These are phyloP conservation scores for Aspergillus cristatus DNA, from an alignment of 495 filamentous ascomycete genomes.

Conservation along the genomic window DNA sequence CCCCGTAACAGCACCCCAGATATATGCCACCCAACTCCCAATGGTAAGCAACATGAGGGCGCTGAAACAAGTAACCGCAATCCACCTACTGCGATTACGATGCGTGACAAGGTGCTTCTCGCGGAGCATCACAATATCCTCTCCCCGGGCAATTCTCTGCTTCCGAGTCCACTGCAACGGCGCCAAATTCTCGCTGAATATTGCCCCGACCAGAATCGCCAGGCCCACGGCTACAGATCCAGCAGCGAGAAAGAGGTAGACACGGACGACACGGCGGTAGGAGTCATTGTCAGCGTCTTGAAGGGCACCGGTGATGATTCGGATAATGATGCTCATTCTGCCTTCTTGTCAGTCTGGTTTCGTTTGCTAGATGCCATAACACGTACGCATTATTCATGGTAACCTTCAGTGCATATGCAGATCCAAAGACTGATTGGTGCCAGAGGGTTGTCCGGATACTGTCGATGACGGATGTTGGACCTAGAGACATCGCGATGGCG, in stretches of 20 bases:
- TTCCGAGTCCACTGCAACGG: constrained; percentile 35
- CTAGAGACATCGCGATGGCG: constrained; percentile 29
- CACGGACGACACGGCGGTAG: constrained; percentile 29
- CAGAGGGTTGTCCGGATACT: constrained; percentile 34
- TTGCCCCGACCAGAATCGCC: constrained; percentile 18
- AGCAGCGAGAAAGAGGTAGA: constrained; percentile 30
- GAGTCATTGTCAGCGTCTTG: constrained; percentile 34
- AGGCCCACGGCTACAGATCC: constrained; percentile 21
- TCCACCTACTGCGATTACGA: constrained; percentile 10
- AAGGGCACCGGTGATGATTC: constrained; percentile 33
- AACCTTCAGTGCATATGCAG: constrained; percentile 34
- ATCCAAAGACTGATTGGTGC: constrained; percentile 37
- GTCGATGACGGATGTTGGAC: constrained; percentile 35
- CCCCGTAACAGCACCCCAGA: constrained; percentile 35
- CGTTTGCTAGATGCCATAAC: constrained; percentile 4
- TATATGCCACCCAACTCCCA: constrained; percentile 35
- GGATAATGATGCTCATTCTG: constrained; percentile 37
- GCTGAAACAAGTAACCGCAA: constrained; percentile 24
- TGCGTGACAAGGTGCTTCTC: constrained; percentile 17
- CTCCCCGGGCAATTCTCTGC: constrained; percentile 23
- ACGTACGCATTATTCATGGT: constrained; percentile 38
- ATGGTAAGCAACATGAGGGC: constrained; percentile 19
- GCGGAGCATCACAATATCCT: constrained; percentile 19
- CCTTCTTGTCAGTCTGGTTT: too few relatives aligned
- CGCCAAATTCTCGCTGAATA: constrained; percentile 16